Conservation (phyloP, 129 eudicot genomes). For the Oenanthe sinensis region DNA sequence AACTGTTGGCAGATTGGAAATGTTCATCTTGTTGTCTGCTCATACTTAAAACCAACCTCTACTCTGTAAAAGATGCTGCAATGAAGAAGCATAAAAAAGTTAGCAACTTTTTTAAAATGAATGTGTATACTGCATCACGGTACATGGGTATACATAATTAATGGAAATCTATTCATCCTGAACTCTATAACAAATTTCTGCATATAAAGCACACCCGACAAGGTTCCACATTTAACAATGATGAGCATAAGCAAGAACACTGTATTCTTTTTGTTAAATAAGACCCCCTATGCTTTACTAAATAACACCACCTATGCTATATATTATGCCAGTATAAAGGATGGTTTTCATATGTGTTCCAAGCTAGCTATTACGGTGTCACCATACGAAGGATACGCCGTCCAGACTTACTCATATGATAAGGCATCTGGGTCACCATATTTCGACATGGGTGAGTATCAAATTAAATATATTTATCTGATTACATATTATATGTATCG, state of each 20-base stretch:
- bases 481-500: neutral
- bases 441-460: neutral
- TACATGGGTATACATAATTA: neutral
- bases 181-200: neutral
- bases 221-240: neutral
- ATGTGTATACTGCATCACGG: no score
- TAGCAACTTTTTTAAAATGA: no score
- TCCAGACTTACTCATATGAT: neutral
- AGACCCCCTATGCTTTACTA: neutral
- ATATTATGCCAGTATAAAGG: neutral
- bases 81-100: neutral
- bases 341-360: neutral
- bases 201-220: neutral
- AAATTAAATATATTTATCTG: neutral
- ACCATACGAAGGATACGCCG: neutral
- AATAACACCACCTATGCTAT: neutral
- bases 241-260: neutral
- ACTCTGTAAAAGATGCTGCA: neutral
- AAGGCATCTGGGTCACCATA: neutral
- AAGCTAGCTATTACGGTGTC: neutral
- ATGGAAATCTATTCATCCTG: neutral
- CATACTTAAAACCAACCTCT: slow-evolving; percentile 36
- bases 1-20: slow-evolving; percentile 63
- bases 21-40: slow-evolving; percentile 61
- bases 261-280: neutral